Evolutionary conservation across 176 grass and related monocot genomes (phyloP), one percentile per base, ranked within the genome.

Genomic region (Bonia amplexicaulis): DNA sequence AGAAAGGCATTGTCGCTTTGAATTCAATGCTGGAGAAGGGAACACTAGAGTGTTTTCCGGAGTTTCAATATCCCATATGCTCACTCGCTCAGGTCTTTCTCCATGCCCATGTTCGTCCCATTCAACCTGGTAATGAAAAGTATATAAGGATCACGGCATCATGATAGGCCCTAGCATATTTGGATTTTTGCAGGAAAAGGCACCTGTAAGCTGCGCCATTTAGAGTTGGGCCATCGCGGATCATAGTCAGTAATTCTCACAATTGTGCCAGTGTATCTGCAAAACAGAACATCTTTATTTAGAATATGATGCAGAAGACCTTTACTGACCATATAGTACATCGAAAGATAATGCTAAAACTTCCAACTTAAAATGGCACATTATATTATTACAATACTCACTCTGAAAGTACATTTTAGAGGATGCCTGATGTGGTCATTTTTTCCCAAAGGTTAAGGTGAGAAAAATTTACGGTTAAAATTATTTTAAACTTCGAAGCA

Each of bases 21-120:
- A 85, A 83, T 86, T 93, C 65, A 73, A 74, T 71, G 90, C 57
- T 73, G 88, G 59, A 41, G 83, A 91, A 80, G 89, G 90, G 76
- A 94, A 96, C 52, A 88, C 86, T 51, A 96, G 80, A 62, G 92
- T 53, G 63, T 88, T 94, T 66, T 96, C 97, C 8, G 97, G 97
- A 60, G 90, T 92, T 81, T 96, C 97, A 26, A 96, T 90, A 75
- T 99, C 97, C 93, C 93, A 99, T 69, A 96, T 33, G 82, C 93
- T 99, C 78, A 96, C 86, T 72, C 92, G 87, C 63, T 92, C 92
- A 74, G 92, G 88, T 78, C 90, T 88, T 90, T 96, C 93, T 86
- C 97, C 93, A 85, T 96, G 94, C 64, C 97, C 93, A 84, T 96
- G 93, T 57, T 99, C 97, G 45, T 96, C 97, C 97, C 93, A 99